Percentiles rank a stretch among this genome's conserved stretches.
Evolutionary conservation across 345 rosid genomes (phyloP).

Genomic region (Brassica cretica): DNA sequence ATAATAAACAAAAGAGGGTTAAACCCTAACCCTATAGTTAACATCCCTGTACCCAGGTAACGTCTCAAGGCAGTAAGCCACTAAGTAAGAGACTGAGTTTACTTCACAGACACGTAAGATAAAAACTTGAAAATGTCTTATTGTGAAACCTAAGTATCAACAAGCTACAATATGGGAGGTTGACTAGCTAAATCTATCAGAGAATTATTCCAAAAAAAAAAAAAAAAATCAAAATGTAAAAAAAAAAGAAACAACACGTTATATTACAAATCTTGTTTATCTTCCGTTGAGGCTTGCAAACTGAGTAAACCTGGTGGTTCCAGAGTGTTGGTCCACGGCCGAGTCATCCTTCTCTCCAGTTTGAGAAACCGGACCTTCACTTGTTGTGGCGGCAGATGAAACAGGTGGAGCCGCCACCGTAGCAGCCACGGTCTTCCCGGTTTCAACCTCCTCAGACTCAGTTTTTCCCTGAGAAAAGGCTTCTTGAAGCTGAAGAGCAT

Average conservation of each 20-base stretch:
- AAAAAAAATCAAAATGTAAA: not conserved
- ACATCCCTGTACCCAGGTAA: too few relatives aligned
- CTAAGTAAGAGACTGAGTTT: not conserved
- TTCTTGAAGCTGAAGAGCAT: constrained; percentile 76
- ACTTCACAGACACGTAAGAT: not conserved
- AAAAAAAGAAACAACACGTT: not conserved
- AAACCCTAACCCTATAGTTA: too few relatives aligned
- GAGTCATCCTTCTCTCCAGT: constrained; percentile 44
- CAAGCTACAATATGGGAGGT: constrained; percentile 10
- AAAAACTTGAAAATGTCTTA: not conserved
- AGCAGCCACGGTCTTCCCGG: constrained; percentile 14
- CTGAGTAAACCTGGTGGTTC: constrained; percentile 60
- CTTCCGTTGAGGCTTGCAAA: constrained; percentile 60
- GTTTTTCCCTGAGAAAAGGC: constrained; percentile 47
- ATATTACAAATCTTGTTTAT: constrained; percentile 27
- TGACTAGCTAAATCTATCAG: constrained; percentile 10
- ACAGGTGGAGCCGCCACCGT: constrained; percentile 27
- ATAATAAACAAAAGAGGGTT: too few relatives aligned
- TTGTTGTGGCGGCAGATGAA: constrained; percentile 21
- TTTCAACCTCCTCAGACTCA: constrained; percentile 43
- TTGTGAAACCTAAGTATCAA: constrained; percentile 17
- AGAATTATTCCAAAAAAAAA: not conserved
- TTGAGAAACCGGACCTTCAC: constrained; percentile 37
- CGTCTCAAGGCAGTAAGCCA: not conserved
- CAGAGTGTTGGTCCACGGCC: constrained; percentile 51